Conservation (phyloP, 192 early-diverging fungal genomes). For the Coemansia sp. region DNA sequence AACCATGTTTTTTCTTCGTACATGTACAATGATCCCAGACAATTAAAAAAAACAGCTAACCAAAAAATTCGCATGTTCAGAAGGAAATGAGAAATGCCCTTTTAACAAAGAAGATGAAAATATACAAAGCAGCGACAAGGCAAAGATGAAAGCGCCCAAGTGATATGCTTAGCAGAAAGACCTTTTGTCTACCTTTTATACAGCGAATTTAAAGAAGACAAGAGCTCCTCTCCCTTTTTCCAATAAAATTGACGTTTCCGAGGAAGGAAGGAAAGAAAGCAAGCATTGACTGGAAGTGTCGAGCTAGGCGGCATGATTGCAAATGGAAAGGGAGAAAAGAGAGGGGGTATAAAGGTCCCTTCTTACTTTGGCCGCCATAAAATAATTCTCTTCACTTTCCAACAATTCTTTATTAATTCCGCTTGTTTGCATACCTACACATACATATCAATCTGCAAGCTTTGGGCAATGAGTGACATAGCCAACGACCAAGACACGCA, state of each 20-base stretch:
- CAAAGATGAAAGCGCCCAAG: too few relatives aligned
- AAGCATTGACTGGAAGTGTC: background rate
- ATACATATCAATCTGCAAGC: background rate
- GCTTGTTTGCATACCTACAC: background rate
- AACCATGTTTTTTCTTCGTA: too few relatives aligned
- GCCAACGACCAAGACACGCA: background rate
- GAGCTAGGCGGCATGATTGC: background rate
- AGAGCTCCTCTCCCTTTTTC: background rate
- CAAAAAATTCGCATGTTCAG: background rate
- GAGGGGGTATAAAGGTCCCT: background rate
- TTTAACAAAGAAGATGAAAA: background rate
- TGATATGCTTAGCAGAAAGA: background rate
- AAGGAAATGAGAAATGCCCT: background rate
- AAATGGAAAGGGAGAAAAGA: background rate
- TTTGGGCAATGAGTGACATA: background rate
- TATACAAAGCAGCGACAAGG: background rate
- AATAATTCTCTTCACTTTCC: background rate
- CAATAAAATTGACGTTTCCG: background rate
- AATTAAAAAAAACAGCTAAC: background rate
- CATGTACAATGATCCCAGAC: too few relatives aligned
- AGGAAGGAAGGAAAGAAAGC: background rate
- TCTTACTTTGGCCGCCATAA: background rate
- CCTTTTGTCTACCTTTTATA: background rate
- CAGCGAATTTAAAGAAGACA: background rate
- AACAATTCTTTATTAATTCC: background rate